Evolutionary conservation across 257 asterid species (phyloP).

Genomic region (Lycium ferocissimum): DNA sequence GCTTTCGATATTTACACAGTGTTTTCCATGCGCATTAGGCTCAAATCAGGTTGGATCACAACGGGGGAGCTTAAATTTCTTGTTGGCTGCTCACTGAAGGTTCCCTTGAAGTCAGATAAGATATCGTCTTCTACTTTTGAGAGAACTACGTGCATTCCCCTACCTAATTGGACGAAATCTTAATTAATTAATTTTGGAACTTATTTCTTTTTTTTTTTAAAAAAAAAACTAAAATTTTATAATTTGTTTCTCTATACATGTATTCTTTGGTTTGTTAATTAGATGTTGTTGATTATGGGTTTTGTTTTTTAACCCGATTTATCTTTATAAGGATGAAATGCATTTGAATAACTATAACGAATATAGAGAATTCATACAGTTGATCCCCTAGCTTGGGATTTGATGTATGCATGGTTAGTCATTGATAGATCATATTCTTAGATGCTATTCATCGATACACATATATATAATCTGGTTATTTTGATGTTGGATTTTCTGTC

Average conservation of each 20-base stretch:
- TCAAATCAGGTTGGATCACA: constrained; percentile 59
- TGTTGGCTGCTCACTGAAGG: constrained; percentile 62
- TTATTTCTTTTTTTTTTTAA: background rate
- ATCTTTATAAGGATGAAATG: constrained; percentile 10
- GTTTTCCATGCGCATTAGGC: constrained; percentile 49
- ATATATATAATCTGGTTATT: background rate
- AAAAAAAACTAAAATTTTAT: background rate
- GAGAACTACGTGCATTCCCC: constrained; percentile 55
- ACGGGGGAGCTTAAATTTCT: constrained; percentile 57
- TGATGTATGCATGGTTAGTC: background rate
- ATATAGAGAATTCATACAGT: constrained; percentile 29
- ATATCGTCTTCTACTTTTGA: constrained; percentile 44
- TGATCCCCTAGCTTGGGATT: background rate
- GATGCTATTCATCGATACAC: background rate
- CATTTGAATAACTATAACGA: background rate
- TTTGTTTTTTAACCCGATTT: background rate
- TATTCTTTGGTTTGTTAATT: background rate
- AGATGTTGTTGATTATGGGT: constrained; percentile 15
- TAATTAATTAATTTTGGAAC: background rate
- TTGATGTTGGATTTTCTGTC: background rate
- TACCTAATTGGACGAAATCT: background rate
- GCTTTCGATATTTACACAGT: constrained; percentile 55
- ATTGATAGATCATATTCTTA: background rate
- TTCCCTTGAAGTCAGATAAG: constrained; percentile 63
- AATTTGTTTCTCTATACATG: background rate